Base-by-base conservation (phyloP, 2,329 filamentous ascomycete species). In the Colletotrichum paranaense region DNA sequence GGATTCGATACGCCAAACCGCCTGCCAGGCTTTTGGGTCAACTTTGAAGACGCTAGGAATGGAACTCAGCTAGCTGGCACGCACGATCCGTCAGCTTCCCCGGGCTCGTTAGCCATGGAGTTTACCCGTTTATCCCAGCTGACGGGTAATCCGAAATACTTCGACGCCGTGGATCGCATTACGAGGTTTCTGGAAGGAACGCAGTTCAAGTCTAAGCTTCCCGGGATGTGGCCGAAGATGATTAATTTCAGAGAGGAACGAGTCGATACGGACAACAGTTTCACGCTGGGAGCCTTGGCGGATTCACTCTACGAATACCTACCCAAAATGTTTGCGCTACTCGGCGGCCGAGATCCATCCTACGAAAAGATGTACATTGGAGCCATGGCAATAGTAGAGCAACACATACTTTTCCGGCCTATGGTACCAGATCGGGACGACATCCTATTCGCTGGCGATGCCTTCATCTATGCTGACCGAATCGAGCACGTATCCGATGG, bases 51-150 rank as follows among this genome's bases (percentile, higher is more conserved):
- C 46, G 69, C 62, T 2, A 68, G 49, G 4, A 56, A 49, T 4
- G 74, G 74, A 4, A 8, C 30, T 1, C 68, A 75, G 19, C 38
- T 73, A 2, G 69, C 74, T 2, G 74, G 70, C 0, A 59, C 30
- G 0, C 75, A 69, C 1, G 84, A 87, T 2, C 84, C 86, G 6
- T 83, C 85, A 1, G 86, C 86, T 4, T 83, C 84, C 5, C 83
- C 86, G 1, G 93, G 92, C 8, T 93, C 92, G 3, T 84, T 95
- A 55, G 92, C 90, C 1, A 81, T 95, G 70, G 94, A 95, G 78
- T 91, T 95, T 79, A 93, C 92, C 11, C 87, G 92, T 14, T 84
- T 95, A 57, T 92, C 92, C 2, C 93, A 95, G 79, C 82, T 95
- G 72, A 95, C 93, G 0, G 91, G 90, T 46, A 87, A 95, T 72